Conservation (phyloP, 495 filamentous ascomycete species). For the Podospora australis region DNA sequence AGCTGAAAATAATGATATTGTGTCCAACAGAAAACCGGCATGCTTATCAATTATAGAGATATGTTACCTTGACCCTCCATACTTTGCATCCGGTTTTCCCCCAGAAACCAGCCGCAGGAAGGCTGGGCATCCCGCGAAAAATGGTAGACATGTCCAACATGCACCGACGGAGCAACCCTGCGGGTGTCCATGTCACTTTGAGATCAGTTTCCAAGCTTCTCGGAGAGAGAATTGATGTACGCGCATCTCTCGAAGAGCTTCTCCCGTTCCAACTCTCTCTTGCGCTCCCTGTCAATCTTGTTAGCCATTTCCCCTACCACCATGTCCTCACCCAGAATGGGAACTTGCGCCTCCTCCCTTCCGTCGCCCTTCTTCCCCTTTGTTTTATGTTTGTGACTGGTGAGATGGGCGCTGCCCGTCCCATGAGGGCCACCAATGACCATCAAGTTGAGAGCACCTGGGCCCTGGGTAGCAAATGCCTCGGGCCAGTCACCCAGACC, state of each 20-base stretch:
- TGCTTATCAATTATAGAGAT: too few species aligned
- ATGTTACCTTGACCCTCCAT: too few species aligned
- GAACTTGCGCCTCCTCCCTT: not conserved
- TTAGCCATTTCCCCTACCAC: constrained; percentile 1
- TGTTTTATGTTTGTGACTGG: too few species aligned
- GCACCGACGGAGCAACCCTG: too few species aligned
- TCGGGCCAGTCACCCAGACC: constrained; percentile 8
- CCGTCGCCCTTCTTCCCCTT: too few species aligned
- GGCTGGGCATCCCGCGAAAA: too few species aligned
- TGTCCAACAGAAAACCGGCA: too few species aligned
- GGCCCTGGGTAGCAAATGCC: constrained; percentile 7
- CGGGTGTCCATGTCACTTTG: too few species aligned
- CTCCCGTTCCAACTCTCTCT: constrained; percentile 11
- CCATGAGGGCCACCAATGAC: constrained; percentile 18
- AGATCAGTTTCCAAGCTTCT: constrained; percentile 17
- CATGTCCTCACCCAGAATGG: constrained; percentile 1
- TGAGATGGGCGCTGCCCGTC: constrained; percentile 1
- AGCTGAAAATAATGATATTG: too few species aligned
- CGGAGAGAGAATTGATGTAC: constrained; percentile 14
- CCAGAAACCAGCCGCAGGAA: too few species aligned
- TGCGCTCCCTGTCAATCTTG: not conserved
- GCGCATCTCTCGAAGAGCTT: constrained; percentile 15
- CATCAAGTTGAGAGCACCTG: constrained; percentile 3
- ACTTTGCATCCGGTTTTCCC: too few species aligned
- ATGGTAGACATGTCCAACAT: too few species aligned